Evolutionary conservation across 2,329 filamentous ascomycete species (phyloP), one percentile per base, ranked within the genome.

Genomic region (Bertia moriformis): DNA sequence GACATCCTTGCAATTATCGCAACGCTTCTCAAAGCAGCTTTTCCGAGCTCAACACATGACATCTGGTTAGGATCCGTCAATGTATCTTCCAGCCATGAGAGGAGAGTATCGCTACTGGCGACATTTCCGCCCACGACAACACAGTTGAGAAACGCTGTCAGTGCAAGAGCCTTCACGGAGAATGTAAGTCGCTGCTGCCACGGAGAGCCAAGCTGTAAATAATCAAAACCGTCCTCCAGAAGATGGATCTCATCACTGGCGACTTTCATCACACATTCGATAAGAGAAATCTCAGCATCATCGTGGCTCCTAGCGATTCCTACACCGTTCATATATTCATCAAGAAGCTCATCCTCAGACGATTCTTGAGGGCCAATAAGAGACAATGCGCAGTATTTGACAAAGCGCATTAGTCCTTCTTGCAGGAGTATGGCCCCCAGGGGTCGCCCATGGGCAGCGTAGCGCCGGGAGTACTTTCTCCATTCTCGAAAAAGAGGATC

Each of bases 381-480:
- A 43, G 89, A 64, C 19, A 89, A 68, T 13, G 84, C 83, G 2
- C 84, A 85, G 40, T 75, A 80, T 2, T 86, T 76, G 22, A 87
- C 79, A 20, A 96, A 72, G 57, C 77, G 79, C 69, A 93, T 86
- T 54, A 93, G 93, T 45, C 81, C 87, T 51, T 85, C 77, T 55
- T 94, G 87, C 17, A 98, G 61, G 4, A 96, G 69, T 80, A 95
- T 91, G 12, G 88, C 86, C 7, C 91, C 87, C 33, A 98, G 62
- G 1, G 93, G 89, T 15, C 85, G 74, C 7, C 83, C 83, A 42
- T 75, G 70, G 14, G 78, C 72, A 19, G 84, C 77, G 60, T 96
- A 98, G 44, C 88, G 83, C 35, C 81, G 83, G 41, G 85, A 63
- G 57, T 85, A 86, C 45, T 80, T 77, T 60, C 83, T 93, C 91